Conservation (phyloP, 768 basidiomycete species). For the Multifurca ochricompacta region DNA sequence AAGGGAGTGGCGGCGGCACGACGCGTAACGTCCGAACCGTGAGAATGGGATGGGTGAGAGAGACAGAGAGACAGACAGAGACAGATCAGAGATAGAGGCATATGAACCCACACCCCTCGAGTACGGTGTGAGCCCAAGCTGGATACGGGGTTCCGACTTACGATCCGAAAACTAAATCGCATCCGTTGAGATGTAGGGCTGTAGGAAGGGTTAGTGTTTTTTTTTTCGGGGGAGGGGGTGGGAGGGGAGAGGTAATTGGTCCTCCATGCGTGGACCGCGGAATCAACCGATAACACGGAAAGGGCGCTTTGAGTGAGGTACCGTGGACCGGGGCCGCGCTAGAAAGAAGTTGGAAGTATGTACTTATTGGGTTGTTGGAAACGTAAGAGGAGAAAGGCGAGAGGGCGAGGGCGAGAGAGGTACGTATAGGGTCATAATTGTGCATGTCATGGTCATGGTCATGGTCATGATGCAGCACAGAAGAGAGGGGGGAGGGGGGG, state of each 20-base stretch:
- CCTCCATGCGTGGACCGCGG: constrained; percentile 2
- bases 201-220: no score
- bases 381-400: constrained; percentile 1
- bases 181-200: background rate
- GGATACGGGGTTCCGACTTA: background rate
- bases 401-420: background rate
- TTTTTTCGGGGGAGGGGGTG: no score
- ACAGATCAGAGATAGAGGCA: background rate
- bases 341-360: background rate
- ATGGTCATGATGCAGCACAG: no score
- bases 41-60: no score
- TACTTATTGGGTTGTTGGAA: background rate
- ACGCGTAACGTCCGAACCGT: constrained; percentile 5
- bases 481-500: no score
- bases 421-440: no score
- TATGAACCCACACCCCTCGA: background rate
- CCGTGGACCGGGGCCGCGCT: constrained; percentile 3
- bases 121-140: background rate
- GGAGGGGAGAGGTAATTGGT: background rate
- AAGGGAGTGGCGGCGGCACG: constrained; percentile 4
- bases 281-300: background rate
- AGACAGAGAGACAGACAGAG: no score
- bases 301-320: background rate
- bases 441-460: no score
- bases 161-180: background rate